Evolutionary conservation across 2,329 filamentous ascomycete species (phyloP).

Genomic region (Sclerotiophoma versabilis): DNA sequence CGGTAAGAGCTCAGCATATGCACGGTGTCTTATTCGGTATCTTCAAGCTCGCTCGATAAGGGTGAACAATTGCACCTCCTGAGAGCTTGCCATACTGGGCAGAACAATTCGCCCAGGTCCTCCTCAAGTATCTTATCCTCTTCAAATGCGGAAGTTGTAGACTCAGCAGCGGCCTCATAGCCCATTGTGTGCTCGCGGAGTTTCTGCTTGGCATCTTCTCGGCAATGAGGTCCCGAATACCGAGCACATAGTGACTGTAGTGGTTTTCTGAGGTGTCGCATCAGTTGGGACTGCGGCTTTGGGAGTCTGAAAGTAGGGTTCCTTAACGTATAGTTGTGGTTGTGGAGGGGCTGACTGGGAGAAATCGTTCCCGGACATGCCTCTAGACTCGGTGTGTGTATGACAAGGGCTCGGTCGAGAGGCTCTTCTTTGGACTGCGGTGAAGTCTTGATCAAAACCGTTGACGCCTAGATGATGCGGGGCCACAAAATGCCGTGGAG

Average conservation of each 20-base stretch:
- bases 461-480: too few relatives aligned
- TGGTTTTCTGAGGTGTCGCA: not conserved
- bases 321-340: not conserved
- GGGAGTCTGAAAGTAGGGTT: not conserved
- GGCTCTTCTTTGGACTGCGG: too few relatives aligned
- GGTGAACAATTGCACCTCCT: not conserved
- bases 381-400: not conserved
- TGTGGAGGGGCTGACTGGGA: not conserved
- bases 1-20: not conserved
- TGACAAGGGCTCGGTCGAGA: not conserved
- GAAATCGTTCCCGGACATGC: not conserved
- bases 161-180: not conserved
- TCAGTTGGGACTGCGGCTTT: not conserved
- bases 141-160: not conserved
- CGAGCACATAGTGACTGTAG: not conserved
- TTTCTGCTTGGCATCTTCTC: not conserved
- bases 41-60: not conserved
- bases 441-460: too few relatives aligned
- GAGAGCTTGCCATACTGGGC: not conserved
- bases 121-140: not conserved
- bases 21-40: not conserved
- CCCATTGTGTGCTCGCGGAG: not conserved
- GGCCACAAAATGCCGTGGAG: too few relatives aligned
- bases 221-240: not conserved
- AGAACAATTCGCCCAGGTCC: not conserved